These are phyloP conservation scores for Cyclotella choctawhatcheeana DNA, from an alignment of 108 stramenopile genomes.

Conservation along the genomic window DNA sequence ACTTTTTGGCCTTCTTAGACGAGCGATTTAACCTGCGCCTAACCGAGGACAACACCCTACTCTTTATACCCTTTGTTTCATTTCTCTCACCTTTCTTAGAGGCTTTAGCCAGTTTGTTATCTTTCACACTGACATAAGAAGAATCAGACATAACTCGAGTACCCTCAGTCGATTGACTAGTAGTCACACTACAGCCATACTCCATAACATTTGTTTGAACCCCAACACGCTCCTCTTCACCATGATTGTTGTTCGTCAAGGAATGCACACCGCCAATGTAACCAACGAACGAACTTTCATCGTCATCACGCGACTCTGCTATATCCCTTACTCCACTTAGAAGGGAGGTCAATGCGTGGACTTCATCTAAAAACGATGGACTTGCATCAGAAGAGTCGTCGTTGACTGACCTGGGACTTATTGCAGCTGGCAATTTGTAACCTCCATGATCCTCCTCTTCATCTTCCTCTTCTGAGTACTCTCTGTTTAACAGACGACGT, in stretches of 20 bases:
- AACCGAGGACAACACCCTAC: too few species aligned
- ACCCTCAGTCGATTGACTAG: conserved; percentile 11
- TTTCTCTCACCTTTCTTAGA: conserved; percentile 1
- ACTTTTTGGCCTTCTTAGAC: too few species aligned
- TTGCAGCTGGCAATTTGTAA: too few species aligned
- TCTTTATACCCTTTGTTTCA: too few species aligned
- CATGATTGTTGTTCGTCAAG: not conserved
- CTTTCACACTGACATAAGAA: not conserved
- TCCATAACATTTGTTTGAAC: not conserved
- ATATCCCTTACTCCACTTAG: not conserved
- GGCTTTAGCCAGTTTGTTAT: not conserved
- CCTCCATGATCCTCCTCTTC: too few species aligned
- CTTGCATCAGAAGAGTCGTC: not conserved
- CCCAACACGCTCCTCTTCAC: not conserved
- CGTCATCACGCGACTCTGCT: not conserved
- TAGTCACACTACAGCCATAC: not conserved
- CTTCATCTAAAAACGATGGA: not conserved
- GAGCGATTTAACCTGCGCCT: too few species aligned
- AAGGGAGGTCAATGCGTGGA: not conserved
- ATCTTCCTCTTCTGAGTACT: too few species aligned
- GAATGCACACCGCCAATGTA: conserved; percentile 3
- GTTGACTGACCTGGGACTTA: too few species aligned
- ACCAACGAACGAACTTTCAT: not conserved
- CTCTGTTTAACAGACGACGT: too few species aligned
- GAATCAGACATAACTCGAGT: not conserved